Evolutionary conservation across 768 basidiomycete species (phyloP), one percentile per base, ranked within the genome.

Genomic region (Kwoniella dendrophila): DNA sequence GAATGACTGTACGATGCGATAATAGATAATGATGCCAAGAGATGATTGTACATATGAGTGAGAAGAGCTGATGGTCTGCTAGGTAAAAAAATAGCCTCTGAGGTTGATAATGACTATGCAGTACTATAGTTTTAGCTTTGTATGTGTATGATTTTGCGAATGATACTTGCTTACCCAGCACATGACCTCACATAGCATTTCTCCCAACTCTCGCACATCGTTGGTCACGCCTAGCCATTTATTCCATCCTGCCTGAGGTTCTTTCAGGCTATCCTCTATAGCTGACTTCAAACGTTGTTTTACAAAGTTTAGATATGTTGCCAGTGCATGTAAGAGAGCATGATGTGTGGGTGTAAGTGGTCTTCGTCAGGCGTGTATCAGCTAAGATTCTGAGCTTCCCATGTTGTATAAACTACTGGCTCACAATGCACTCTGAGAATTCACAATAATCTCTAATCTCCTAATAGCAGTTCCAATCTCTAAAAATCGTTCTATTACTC

Each of bases 271-370:
- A 0, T 64, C 62, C 4, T 66, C 53, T 0, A 72, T 52, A 20
- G 59, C 66, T 4, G 34, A 22, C 11, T 62, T 53, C 22, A 74
- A 45, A 5, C 63, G 55, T n/a, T 66, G 51, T 49, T 72, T 70
- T 57, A 72, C 61, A 62, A 61, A 69, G 0, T 69, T 64, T 11
- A 73, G 43, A 43, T 67, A 69, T 1, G 69, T 71, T 32, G 69
- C 65, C 4, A 71, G 30, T 1, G 62, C 69, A 43, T 75, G 69
- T 22, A 75, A 51, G 0, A 75, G 47, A 18, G 71, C 73, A 48
- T 75, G 73, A 61, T 75, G 73, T 5, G 73, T 75, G 0, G 71
- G 65, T 0, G 73, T 75, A 10, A 70, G 40, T 1, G 67, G 65
- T 8, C 73, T 75, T 30, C n/a, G n/a, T n/a, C 3, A 44, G 14